Percentiles rank a stretch among this genome's conserved stretches.
Conservation (phyloP, 352 stramenopile species). For the Globisporangium megalacanthum region DNA sequence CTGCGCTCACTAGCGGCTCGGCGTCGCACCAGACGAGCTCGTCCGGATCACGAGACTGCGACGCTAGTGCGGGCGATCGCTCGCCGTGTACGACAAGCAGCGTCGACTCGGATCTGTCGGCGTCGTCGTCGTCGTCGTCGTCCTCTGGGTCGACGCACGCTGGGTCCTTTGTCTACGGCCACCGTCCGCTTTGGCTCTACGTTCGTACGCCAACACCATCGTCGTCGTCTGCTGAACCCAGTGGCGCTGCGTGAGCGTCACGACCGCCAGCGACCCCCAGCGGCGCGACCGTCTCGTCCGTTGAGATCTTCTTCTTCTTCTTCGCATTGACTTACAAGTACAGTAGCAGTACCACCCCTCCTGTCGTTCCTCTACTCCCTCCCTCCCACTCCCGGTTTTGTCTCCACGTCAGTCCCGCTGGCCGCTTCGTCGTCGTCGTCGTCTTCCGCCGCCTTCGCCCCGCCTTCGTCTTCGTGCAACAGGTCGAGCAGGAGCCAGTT, state of each 20-base stretch:
- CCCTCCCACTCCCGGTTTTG: background rate
- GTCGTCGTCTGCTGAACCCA: background rate
- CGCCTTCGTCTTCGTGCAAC: slow-evolving; percentile 18
- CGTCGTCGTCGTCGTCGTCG: background rate
- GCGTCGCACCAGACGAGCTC: background rate
- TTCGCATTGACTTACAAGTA: background rate
- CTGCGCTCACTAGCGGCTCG: background rate
- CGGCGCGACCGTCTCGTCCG: background rate
- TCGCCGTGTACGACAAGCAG: background rate
- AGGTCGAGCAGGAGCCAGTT: slow-evolving; percentile 40
- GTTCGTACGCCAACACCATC: background rate
- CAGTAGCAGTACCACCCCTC: background rate
- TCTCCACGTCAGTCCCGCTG: too few species aligned
- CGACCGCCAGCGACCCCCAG: background rate
- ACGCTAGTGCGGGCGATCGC: background rate
- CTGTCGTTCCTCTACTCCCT: background rate
- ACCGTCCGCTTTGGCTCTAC: background rate
- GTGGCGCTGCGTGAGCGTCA: background rate
- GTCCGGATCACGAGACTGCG: background rate
- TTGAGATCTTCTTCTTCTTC: background rate
- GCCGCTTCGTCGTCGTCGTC: background rate
- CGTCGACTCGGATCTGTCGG: background rate
- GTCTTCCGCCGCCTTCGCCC: background rate
- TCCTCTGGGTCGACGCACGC: background rate
- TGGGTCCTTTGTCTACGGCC: slow-evolving; percentile 1